Evolutionary conservation across 306 rosid species (phyloP), one percentile per base, ranked within the genome.

Genomic region (Styphnolobium japonicum): DNA sequence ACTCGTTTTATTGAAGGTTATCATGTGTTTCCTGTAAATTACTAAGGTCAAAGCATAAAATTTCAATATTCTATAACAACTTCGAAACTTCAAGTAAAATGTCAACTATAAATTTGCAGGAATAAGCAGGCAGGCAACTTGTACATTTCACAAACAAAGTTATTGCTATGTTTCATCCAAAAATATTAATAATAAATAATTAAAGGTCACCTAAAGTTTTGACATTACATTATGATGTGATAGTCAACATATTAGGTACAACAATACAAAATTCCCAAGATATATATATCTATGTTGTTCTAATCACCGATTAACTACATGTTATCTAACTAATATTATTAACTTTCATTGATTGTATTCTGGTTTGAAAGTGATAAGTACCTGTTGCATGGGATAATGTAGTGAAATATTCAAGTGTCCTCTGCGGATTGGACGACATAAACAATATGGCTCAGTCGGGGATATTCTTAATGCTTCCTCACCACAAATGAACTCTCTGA

Each of bases 301-400:
- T 36, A 16, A 12, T 29, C 37, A 57, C 4, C 65, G 34, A 52
- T 46, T 36, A 71, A 71, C 55, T 4, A 16, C 23, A 18, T 25
- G 33, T 42, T 22, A 62, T 68, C 22, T 22, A 58, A 29, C 3
- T 45, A 67, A 73, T 39, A 57, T 46, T 36, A 67, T 18, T 55
- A 43, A 53, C 42, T 18, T 58, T 18, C 57, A 51, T n/a, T 4
- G 37, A 27, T 52, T 36, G 31, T 53, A 71, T 27, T 79, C 58
- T 57, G 39, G 53, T 79, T 48, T 18, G 48, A 56, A 79, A 77
- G 80, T 65, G 57, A 70, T 27, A 71, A 67, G 73, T 61, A 94
- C 98, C 98, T 94, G 98, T 88, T 92, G 98, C 95, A 90, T 85
- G 73, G 98, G 79, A 91, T 95, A 95, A 82, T 91, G 84, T 77